A percentile compares a stretch with the other conserved stretches of the same genome.
phyloP scores from a whole-genome alignment of 495 filamentous ascomycete species.

The Talaromyces thailandensis region DNA sequence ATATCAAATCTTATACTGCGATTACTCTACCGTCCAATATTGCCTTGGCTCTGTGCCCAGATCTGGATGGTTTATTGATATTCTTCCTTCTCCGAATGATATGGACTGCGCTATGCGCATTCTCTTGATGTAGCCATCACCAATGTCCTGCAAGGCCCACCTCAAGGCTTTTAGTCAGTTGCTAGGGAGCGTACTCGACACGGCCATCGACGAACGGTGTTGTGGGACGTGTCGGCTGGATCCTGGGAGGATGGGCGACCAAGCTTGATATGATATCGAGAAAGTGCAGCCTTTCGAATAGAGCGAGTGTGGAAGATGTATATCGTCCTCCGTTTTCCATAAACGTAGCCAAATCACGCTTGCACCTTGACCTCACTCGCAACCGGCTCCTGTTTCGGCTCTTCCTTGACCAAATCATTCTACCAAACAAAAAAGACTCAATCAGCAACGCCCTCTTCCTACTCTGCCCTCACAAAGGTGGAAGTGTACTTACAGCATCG shows the following conservation, averaged over 20 bases:
- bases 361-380: constrained; percentile 29
- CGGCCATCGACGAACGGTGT: background rate
- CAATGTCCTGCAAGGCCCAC: background rate
- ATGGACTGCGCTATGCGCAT: background rate
- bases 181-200: background rate
- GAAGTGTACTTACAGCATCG: constrained; percentile 54
- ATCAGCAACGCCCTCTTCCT: background rate
- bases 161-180: background rate
- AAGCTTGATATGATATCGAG: background rate
- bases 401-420: constrained; percentile 36
- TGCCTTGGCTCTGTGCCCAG: background rate
- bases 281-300: background rate
- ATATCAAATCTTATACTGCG: background rate
- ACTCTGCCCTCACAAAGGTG: background rate
- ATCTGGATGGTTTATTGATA: background rate
- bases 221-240: background rate
- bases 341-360: constrained; percentile 16
- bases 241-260: background rate
- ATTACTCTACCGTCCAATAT: background rate
- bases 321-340: background rate
- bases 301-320: background rate
- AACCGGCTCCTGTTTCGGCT: constrained; percentile 17
- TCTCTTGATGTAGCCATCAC: background rate
- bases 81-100: background rate
- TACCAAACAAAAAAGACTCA: constrained; percentile 9